Conservation (phyloP, 225 moss, liverwort and hornwort species). For the Straminergon stramineum region DNA sequence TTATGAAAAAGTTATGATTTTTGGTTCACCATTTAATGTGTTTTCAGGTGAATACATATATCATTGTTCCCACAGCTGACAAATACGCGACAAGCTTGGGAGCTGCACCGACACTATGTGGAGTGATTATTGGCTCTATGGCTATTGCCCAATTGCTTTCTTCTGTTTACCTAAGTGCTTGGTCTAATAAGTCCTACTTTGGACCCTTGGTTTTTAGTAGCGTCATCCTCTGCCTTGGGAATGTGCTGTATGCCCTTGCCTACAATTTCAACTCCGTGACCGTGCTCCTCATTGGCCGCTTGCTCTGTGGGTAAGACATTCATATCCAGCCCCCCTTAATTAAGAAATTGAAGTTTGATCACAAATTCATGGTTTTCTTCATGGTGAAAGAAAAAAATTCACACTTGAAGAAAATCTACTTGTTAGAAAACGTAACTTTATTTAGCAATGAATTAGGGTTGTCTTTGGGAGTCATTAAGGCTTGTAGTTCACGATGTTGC, state of each 20-base stretch:
- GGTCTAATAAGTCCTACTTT: conserved; percentile 81
- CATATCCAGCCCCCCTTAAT: not conserved
- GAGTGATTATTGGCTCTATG: conserved; percentile 83
- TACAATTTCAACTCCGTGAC: conserved; percentile 64
- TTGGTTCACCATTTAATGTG: not conserved
- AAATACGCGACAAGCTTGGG: conserved; percentile 62
- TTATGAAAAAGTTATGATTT: not conserved
- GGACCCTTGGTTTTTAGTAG: conserved; percentile 79
- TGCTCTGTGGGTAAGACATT: conserved; percentile 75
- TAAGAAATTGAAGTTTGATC: not conserved
- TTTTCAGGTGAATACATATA: conserved; percentile 72
- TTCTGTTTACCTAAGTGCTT: conserved; percentile 75
- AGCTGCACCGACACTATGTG: conserved; percentile 74
- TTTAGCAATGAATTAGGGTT: not conserved
- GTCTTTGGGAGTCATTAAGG: not conserved
- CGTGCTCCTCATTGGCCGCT: conserved; percentile 69
- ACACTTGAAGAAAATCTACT: not conserved
- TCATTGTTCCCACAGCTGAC: conserved; percentile 80
- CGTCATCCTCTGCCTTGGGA: conserved; percentile 59
- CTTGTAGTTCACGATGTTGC: not conserved
- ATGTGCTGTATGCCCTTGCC: conserved; percentile 68
- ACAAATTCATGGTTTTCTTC: not conserved
- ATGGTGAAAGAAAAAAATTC: not conserved
- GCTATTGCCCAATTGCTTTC: conserved; percentile 77
- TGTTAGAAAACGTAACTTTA: not conserved